Evolutionary conservation across 805 yeast species (phyloP).

Genomic region (Metschnikowia baotianmanensis): DNA sequence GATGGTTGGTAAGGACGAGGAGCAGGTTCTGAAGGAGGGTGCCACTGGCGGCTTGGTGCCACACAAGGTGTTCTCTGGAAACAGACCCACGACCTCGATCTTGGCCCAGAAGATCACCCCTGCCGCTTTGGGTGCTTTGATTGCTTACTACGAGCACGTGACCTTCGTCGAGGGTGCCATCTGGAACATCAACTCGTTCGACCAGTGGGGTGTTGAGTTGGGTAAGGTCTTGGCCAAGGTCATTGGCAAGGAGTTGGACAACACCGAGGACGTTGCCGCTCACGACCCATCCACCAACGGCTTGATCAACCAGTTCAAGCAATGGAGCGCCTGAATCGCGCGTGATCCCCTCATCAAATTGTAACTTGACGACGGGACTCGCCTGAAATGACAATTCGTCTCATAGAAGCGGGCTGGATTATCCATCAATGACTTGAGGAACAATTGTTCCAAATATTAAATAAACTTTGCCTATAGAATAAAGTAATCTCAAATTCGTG

Average conservation of each 20-base stretch:
- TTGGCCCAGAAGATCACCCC: constrained; percentile 95
- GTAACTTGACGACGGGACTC: neutral
- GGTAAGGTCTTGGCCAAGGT: constrained; percentile 98
- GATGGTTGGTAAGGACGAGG: constrained; percentile 90
- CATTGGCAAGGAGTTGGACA: constrained; percentile 85
- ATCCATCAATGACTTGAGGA: no score
- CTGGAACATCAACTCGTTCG: constrained; percentile 98
- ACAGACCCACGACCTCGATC: constrained; percentile 98
- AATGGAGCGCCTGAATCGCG: constrained; percentile 51
- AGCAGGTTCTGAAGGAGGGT: constrained; percentile 84
- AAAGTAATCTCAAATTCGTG: no score
- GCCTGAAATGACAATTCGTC: neutral
- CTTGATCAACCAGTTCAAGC: constrained; percentile 92
- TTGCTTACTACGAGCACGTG: constrained; percentile 96
- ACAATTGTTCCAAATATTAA: no score
- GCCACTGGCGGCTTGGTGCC: constrained; percentile 83
- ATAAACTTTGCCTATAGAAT: no score
- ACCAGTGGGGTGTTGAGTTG: constrained; percentile 99
- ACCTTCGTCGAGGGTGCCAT: constrained; percentile 98
- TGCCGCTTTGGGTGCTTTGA: constrained; percentile 91
- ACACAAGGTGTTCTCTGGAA: constrained; percentile 95
- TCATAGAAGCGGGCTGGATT: neutral
- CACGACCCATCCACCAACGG: constrained; percentile 94
- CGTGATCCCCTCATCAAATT: neutral
- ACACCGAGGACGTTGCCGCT: constrained; percentile 47